Base-by-base conservation (phyloP, 371 early-diverging fungal species). In the Saksenaea vasiformis region DNA sequence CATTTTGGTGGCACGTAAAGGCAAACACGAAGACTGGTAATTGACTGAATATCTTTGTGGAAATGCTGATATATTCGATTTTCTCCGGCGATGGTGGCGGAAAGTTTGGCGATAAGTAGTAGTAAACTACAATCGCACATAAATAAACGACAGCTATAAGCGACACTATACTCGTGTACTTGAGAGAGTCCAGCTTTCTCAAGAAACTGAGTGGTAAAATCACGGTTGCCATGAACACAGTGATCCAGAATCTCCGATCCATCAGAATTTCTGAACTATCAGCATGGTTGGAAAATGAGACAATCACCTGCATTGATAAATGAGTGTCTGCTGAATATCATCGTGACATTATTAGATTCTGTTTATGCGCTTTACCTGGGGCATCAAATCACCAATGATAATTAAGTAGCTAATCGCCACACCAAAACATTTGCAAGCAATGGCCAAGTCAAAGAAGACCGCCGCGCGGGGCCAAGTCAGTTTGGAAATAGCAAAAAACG, bases 401-500 rank as follows among this genome's bases (percentile, higher is more conserved):
- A 99, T 93, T 44, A 99, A 78, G 75, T 99, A 99, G n/a, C 98
- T 96, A 35, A 96, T 84, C n/a, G 95, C 90, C 1, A 99, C 99
- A 27, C 99, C 99, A 84, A 99, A 99, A 73, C 99, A 99, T 75
- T 99, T 99, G 70, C 99, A 81, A 35, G 99, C 99, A 68, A 99
- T 98, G 36, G 99, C 98, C 35, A 91, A 60, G 71, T 99, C 99
- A 69, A 99, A 97, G 41, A 90, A 86, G 17, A 96, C 78, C 5
- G 93, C 93, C 4, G 96, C 92, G 43, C 79, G 75, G 28, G 99
- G 99, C 79, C 98, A 97, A 11, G 96, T 97, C 58, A 94, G 78
- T 64, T 91, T 85, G 10, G 97, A 89, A 39, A 97, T 85, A 14
- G 93, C 87, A 74, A 93, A 94, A 73, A 98, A 98, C 11, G 95